Conservation (phyloP, 352 stramenopile genomes). For the Phytophthora tentaculata region DNA sequence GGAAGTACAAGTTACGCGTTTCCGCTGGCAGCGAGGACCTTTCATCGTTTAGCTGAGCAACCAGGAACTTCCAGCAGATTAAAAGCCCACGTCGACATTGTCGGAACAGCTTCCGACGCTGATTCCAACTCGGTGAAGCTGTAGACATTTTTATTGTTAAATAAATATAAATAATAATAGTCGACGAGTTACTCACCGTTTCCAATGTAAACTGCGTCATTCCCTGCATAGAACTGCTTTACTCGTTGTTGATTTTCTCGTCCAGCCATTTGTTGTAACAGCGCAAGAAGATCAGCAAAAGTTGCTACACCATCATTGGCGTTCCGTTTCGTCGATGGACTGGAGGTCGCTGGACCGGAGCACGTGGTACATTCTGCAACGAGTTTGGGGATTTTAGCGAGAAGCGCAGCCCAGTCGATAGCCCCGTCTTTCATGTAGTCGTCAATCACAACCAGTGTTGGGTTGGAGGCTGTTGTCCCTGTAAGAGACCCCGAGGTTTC, state of each 20-base stretch:
- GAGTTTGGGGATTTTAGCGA: constrained; percentile 51
- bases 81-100: constrained; percentile 66
- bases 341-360: constrained; percentile 9
- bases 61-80: constrained; percentile 71
- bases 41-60: constrained; percentile 67
- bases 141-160: not conserved
- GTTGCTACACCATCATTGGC: constrained; percentile 10
- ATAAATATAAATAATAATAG: not conserved
- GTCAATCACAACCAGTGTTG: constrained; percentile 8
- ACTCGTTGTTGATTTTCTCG: constrained; percentile 66
- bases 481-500: constrained; percentile 40
- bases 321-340: constrained; percentile 11
- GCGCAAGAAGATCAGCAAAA: constrained; percentile 43
- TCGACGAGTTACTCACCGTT: constrained; percentile 11
- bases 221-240: constrained; percentile 56
- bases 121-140: constrained; percentile 24
- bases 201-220: constrained; percentile 12
- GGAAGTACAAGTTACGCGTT: constrained; percentile 66
- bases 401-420: constrained; percentile 44
- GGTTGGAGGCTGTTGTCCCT: constrained; percentile 11
- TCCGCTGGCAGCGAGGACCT: constrained; percentile 32
- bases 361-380: constrained; percentile 46
- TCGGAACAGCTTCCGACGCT: constrained; percentile 53
- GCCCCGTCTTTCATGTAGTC: constrained; percentile 22
- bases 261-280: constrained; percentile 66